These are phyloP conservation scores for Hymenoscyphus fructigenus DNA, from an alignment of 2,329 filamentous ascomycete genomes.

Conservation along the genomic window DNA sequence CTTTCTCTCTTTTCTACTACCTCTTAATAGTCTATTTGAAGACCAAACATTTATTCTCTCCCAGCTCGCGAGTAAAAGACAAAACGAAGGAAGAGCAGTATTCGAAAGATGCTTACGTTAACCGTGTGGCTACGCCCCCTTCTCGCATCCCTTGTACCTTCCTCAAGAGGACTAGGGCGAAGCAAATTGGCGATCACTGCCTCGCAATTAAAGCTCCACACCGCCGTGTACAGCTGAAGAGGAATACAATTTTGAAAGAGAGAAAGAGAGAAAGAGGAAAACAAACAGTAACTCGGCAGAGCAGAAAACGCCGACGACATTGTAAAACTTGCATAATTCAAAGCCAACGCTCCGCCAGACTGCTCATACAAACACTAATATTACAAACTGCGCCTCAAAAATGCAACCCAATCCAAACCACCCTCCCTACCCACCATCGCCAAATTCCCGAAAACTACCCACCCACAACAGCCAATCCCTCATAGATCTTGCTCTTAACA, in stretches of 20 bases:
- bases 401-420: slow-evolving; percentile 1
- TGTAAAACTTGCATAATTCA: not conserved
- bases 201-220: not conserved
- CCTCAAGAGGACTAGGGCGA: not conserved
- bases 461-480: slow-evolving; percentile 86
- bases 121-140: not conserved
- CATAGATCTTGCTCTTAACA: slow-evolving; percentile 89
- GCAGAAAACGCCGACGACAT: not conserved
- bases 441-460: slow-evolving; percentile 4
- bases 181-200: not conserved
- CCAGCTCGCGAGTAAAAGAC: no score
- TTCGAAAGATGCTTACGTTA: no score
- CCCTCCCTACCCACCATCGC: no score
- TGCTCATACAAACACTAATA: slow-evolving; percentile 9
- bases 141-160: not conserved
- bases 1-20: no score
- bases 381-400: slow-evolving; percentile 20
- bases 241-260: no score
- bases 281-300: not conserved
- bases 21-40: no score
- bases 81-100: no score
- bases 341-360: not conserved
- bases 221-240: not conserved
- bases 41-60: no score
- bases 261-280: no score